Percentiles rank a stretch among this genome's conserved stretches.
Evolutionary conservation across 176 grass and related monocot genomes (phyloP).

Genomic region (Avena eriantha): DNA sequence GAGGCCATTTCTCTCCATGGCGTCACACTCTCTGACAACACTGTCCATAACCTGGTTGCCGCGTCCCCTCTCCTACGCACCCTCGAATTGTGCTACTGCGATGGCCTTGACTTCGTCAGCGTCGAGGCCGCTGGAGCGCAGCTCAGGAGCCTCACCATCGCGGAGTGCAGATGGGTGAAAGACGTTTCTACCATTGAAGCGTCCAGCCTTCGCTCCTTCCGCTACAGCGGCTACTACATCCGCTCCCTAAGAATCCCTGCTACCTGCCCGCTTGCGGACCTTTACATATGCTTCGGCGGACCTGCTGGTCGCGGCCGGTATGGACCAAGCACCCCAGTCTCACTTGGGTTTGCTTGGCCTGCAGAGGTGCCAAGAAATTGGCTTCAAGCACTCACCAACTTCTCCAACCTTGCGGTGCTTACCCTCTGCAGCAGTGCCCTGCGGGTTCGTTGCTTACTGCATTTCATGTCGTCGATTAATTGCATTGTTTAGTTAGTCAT

Average conservation of each 20-base stretch:
- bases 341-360: background rate
- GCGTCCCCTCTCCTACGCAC: background rate
- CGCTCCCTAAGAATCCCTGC: slow-evolving; percentile 34
- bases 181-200: slow-evolving; percentile 35
- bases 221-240: slow-evolving; percentile 30
- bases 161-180: slow-evolving; percentile 42
- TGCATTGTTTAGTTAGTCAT: background rate
- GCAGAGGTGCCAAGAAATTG: background rate
- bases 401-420: slow-evolving; percentile 50
- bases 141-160: slow-evolving; percentile 49
- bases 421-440: slow-evolving; percentile 61
- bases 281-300: slow-evolving; percentile 44
- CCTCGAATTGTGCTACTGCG: slow-evolving; percentile 9
- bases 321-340: background rate
- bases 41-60: background rate
- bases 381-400: slow-evolving; percentile 11
- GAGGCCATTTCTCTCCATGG: background rate
- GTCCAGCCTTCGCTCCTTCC: slow-evolving; percentile 51
- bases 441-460: slow-evolving; percentile 36
- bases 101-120: background rate
- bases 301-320: background rate
- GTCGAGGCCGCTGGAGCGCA: slow-evolving; percentile 7
- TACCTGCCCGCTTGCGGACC: slow-evolving; percentile 46
- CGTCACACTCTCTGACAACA: background rate
- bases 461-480: background rate